Base-by-base conservation (phyloP, 148 eudicot genomes). In the Rhododendron kiyosumense region DNA sequence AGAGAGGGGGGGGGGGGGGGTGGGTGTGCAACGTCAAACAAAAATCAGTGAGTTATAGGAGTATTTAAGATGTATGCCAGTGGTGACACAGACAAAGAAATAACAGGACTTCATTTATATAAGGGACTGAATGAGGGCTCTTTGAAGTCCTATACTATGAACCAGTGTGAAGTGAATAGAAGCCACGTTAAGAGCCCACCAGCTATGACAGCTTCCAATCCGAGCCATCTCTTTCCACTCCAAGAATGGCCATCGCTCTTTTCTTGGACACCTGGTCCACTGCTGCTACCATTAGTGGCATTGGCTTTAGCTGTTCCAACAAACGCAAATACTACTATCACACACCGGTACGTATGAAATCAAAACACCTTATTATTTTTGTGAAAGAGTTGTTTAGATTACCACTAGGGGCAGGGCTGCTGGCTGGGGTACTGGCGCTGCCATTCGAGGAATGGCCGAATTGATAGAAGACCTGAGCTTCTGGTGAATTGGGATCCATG, bases 401-500 rank as follows among this genome's bases (percentile, higher is more conserved):
- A 74, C 92, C 90, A 81, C 59, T 85, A 5, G 91, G 57, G 15
- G 3, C 75, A 24, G 92, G 88, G 83, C 86, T 78, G 32, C 81
- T 86, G 28, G 88, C 67, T 11, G 92, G 87, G 80, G 86, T 81
- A 48, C 78, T 86, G 34, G 88, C 87, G 81, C 71, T 59, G 7
- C 11, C 34, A 83, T 41, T 83, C 34, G 92, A 86, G n/a, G 80
- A 74, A 13, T 74, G 82, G 14, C 84, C 90, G 74, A 85, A 77
- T 84, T 90, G 90, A 63, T 89, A 87, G 87, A 92, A 92, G 34
- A 90, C 85, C 81, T 90, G 92, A 52, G 94, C 94, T 22, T 89
- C 92, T 38, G 94, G 81, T 86, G 94, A 92, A 87, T 92, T 92
- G 1, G 94, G 92, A 75, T 87, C 82, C 90, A 92, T 87, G 84